Evolutionary conservation across 257 asterid species (phyloP).

Genomic region (Cruciata laevipes): DNA sequence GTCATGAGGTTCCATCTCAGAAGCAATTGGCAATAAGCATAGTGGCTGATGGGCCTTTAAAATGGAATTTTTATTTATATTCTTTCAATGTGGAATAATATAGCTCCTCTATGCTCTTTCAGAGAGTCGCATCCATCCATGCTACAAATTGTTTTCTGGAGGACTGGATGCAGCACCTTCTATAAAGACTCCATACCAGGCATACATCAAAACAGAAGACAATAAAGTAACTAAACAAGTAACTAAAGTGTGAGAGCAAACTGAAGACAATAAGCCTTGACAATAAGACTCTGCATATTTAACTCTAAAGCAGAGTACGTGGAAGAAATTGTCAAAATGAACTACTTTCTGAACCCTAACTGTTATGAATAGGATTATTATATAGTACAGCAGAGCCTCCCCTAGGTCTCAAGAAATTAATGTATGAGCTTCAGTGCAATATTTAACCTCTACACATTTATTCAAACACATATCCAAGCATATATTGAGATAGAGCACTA

Average conservation of each 20-base stretch:
- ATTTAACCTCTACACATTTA: too few relatives aligned
- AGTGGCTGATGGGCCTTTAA: background rate
- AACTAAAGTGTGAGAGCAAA: slow-evolving; percentile 1
- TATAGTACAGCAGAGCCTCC: background rate
- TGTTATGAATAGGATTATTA: background rate
- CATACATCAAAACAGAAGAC: background rate
- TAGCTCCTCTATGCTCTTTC: background rate
- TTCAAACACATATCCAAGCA: too few relatives aligned
- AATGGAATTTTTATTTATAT: too few relatives aligned
- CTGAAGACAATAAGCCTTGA: background rate
- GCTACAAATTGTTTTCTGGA: background rate
- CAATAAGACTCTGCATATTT: background rate
- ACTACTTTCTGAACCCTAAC: too few relatives aligned
- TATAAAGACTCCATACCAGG: background rate
- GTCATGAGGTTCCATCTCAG: background rate
- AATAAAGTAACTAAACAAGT: too few relatives aligned
- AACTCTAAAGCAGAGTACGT: background rate
- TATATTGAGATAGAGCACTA: too few relatives aligned
- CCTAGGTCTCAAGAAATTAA: background rate
- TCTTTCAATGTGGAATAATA: background rate
- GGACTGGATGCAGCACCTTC: background rate
- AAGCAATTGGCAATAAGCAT: background rate
- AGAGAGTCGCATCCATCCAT: background rate
- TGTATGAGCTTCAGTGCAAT: too few relatives aligned
- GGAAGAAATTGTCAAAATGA: background rate